Base-by-base conservation (phyloP, 2,329 filamentous ascomycete species). In the Colletotrichum endophyticum region DNA sequence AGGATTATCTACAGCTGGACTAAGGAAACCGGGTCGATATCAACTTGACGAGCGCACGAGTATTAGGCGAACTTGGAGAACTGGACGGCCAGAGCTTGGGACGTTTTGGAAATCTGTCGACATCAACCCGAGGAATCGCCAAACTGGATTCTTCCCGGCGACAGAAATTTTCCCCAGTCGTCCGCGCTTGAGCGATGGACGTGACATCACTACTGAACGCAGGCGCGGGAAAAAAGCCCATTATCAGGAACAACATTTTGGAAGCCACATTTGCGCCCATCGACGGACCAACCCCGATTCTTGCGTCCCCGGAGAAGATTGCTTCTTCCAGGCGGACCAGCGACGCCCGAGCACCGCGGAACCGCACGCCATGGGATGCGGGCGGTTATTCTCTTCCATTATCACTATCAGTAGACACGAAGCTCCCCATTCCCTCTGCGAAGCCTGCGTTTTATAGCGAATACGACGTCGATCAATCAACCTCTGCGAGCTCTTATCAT, bases 341-440 rank as follows among this genome's bases (percentile, higher is more conserved):
- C 75, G 72, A 78, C 72, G 32, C 34, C 12, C 27, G 69, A 68
- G 62, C 69, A 69, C 66, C 77, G 56, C 72, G 77, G 67, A 86
- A 81, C 76, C 86, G 88, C 72, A 89, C 84, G 53, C 89, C 89
- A 69, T 91, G 89, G 89, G 87, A 89, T 75, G 89, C 86, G 22
- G 86, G 85, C 39, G 88, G 88, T 57, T 90, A 88, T 77, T 87
- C 87, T 28, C 83, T 90, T 27, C 86, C 88, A 6, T 81, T 86
- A 61, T 83, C 85, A 15, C 76, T 86, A 59, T 83, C 85, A 15
- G 77, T 85, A 70, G 85, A 88, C 63, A 82, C 82, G 25, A 87
- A 86, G 76, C 78, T 81, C 53, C 66, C 78, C 78, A n/a, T 78
- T 44, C 61, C 77, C 34, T 53, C 75, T 49, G 66, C 76, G 28